Base-by-base conservation (phyloP, 75 land plant species). In the Sequoiadendron giganteum region DNA sequence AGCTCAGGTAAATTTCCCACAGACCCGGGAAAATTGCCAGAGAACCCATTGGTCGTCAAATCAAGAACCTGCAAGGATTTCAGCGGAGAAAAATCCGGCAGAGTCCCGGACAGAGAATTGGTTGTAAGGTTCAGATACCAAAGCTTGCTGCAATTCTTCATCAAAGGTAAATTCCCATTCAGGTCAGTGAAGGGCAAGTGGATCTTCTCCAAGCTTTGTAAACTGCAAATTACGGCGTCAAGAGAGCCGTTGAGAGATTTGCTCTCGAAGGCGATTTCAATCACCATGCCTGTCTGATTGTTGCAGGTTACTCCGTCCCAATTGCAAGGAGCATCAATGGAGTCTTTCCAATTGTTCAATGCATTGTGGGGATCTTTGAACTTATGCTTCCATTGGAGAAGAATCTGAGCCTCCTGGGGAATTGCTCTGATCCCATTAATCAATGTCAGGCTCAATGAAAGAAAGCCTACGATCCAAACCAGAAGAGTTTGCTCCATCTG, bases 1-100 rank as follows among this genome's bases (percentile, higher is more conserved):
- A 96, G 89, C 76, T 88, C 85, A 43, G 94, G 89, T 45, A 96
- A 95, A 55, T 91, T 90, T 32, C 82, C 54, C 70, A 96, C 21
- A 16, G 97, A 93, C 19, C 88, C 15, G 21, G 97, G 97, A 65
- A 96, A 88, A 34, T 82, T 5, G 3, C 91, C 91, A n/a, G 85
- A 58, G 52, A 90, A 72, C 1, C 49, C 70, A 79, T 90, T 90
- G 36, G 38, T 83, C 16, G 91, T 68, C 58, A 90, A 40, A 25
- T 47, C 45, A 19, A 90, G 86, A 25, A 58, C 61, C 43, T 88
- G 80, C 65, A 90, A 45, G 45, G 49, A 82, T 48, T 45, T 82
- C 32, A 87, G 16, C 8, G 56, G 30, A 30, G 85, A 21, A 34
- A 89, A 87, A 32, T 89, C 79, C 5, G 92, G 93, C 16, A 92